Evolutionary conservation across 75 land plant species (phyloP), one percentile per base, ranked within the genome.

Genomic region (Cunninghamia lanceolata): DNA sequence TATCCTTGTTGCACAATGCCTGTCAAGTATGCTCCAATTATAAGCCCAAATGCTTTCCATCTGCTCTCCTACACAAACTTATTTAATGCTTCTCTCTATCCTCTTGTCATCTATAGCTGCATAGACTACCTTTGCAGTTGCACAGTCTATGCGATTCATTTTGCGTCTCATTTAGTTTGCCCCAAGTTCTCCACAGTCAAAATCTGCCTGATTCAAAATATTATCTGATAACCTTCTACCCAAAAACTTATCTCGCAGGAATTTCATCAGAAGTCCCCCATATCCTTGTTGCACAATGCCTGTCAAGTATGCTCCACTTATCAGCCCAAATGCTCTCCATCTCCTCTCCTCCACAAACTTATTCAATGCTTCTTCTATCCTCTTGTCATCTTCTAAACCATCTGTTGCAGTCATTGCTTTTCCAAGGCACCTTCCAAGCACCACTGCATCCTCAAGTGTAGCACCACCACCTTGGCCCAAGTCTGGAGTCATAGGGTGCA

Each of bases 391-490:
- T 73, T 85, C 40, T 30, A 83, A 19, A n/a, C 19, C 84, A 78
- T 78, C 38, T 28, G 25, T 78, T 14, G 25, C 19, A 39, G 42
- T 77, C 40, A 34, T 59, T 85, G 82, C 82, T 85, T 66, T 39
- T 85, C 85, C 85, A 68, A 89, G 81, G 91, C 85, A 81, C 42
- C 91, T 87, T 11, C 90, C 91, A 14, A 94, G 88, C 39, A 92
- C 83, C 30, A 94, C 88, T 5, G 93, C 94, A 85, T 94, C 95
- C 83, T 94, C 95, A 80, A 92, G 68, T 14, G 91, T 89, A 39
- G 84, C 73, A 54, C 94, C 92, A 32, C 92, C 95, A 17, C 94
- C 95, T 76, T 92, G 95, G 28, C 90, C 94, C 16, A 94, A 86
- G 77, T 91, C 91, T 28, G 95, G 95, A 28, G 88, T 89, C 88